phyloP scores from a whole-genome alignment of 345 rosid species.

The Cardamine resedifolia region DNA sequence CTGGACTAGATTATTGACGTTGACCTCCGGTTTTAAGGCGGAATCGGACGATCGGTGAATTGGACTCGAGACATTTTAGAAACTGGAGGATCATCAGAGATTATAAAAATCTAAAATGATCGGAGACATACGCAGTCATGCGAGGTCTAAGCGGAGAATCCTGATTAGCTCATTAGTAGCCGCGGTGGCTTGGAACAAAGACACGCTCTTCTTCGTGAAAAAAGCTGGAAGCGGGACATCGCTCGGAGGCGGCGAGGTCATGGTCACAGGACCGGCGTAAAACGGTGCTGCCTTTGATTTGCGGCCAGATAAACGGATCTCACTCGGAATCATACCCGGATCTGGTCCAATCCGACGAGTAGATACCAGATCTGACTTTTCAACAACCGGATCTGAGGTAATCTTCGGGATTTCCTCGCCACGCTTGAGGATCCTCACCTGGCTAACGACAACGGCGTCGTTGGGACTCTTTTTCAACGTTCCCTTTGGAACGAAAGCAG shows the following conservation, averaged over 20 bases:
- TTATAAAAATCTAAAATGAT: not conserved
- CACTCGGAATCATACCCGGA: conserved; percentile 30
- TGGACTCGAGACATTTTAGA: not conserved
- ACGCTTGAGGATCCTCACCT: conserved; percentile 70
- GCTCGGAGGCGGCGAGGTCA: conserved; percentile 89
- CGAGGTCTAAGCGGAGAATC: conserved; percentile 52
- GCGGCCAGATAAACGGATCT: conserved; percentile 38
- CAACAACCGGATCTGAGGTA: conserved; percentile 7
- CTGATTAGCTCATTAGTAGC: conserved; percentile 57
- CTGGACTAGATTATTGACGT: not conserved
- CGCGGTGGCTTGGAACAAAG: conserved; percentile 21
- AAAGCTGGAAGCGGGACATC: conserved; percentile 84
- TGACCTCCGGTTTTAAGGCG: not conserved
- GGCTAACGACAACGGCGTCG: conserved; percentile 35
- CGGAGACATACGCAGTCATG: conserved; percentile 12
- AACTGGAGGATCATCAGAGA: not conserved
- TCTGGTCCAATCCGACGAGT: conserved; percentile 44
- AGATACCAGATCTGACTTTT: conserved; percentile 40
- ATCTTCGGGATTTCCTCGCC: conserved; percentile 46
- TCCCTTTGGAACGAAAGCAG: conserved; percentile 2
- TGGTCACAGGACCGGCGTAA: conserved; percentile 75
- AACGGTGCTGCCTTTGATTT: conserved; percentile 34
- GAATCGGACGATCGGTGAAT: conserved; percentile 4
- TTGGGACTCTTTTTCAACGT: conserved; percentile 13
- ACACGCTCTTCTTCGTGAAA: conserved; percentile 46